Base-by-base conservation (phyloP, 108 stramenopile species). In the Pseudonitzschia delicatissima region DNA sequence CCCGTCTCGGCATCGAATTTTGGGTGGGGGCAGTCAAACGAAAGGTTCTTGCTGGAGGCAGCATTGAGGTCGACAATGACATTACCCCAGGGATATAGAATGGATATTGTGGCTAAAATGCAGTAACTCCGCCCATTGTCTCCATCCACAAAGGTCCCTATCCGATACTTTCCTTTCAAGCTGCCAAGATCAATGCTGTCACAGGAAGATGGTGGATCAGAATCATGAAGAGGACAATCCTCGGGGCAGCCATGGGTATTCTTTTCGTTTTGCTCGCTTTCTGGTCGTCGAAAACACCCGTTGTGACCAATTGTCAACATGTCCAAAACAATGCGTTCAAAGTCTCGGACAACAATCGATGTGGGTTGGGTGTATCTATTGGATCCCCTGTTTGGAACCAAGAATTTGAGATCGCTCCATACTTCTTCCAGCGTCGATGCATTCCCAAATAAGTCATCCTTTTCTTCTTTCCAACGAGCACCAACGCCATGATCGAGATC, bases 21-120 rank as follows among this genome's bases (percentile, higher is more conserved):
- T 13, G 71, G 71, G 47, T 72, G 71, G 17, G 63, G 62, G 9
- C 35, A 37, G 35, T 72, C 71, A 39, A 72, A 49, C 13, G 71
- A 72, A 15, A 72, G 39, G 35, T 66, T 50, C 60, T 55, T 64
- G 15, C 20, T 32, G 4, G 29, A 18, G 3, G 6, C 33, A 2
- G 29, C 6, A 17, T 42, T 5, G 11, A 42, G 12, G 27, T 64
- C 60, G 6, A 72, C 52, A 35, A 72, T 28, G 26, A 72, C 71
- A 6, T 35, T 72, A 13, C 71, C 71, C 62, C 62, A 64, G 17
- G 71, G 71, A 52, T 34, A 64, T 17, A 31, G 18, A 13, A 31
- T 32, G 18, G 53, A 64, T 26, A 31, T 61, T 23, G 71, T 64
- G 5, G 51, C 64, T 15, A 72, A 33, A 4, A 72, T 33, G 45